Percentiles rank a stretch among this genome's conserved stretches.
Evolutionary conservation across 2,329 filamentous ascomycete species (phyloP).

Genomic region (Colletotrichum somersetense): DNA sequence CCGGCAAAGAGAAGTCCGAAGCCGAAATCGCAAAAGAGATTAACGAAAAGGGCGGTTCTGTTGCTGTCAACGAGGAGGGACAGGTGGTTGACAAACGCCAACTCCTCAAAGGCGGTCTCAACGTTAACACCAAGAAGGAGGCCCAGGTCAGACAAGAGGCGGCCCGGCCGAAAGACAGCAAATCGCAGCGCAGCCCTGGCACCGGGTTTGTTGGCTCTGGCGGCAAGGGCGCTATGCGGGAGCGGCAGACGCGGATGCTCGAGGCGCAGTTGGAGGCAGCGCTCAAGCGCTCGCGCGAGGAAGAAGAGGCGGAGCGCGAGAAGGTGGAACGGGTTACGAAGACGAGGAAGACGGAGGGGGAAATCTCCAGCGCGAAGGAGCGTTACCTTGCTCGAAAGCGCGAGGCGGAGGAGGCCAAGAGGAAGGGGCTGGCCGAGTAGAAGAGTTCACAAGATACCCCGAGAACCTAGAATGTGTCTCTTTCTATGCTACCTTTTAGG

Average conservation of each 20-base stretch:
- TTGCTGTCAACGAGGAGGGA: conserved; percentile 84
- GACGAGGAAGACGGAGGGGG: conserved; percentile 81
- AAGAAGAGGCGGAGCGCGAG: conserved; percentile 72
- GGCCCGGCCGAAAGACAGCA: conserved; percentile 42
- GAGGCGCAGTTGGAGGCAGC: conserved; percentile 81
- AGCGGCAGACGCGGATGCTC: conserved; percentile 83
- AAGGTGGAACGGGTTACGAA: conserved; percentile 76
- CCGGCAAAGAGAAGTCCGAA: conserved; percentile 65
- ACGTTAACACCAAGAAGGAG: conserved; percentile 75
- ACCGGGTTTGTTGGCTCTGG: conserved; percentile 59
- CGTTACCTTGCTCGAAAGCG: conserved; percentile 82
- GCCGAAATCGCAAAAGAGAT: conserved; percentile 76
- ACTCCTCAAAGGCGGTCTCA: conserved; percentile 80
- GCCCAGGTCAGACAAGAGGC: conserved; percentile 49
- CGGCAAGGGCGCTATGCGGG: conserved; percentile 75
- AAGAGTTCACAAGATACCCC: conserved; percentile 47
- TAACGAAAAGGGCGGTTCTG: conserved; percentile 69
- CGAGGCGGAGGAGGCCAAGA: conserved; percentile 78
- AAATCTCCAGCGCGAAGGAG: conserved; percentile 83
- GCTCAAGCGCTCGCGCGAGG: conserved; percentile 77
- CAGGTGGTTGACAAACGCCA: conserved; percentile 89
- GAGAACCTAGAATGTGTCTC: conserved; percentile 25
- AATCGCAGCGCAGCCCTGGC: conserved; percentile 31
- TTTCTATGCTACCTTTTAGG: conserved; percentile 8
- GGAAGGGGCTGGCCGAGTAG: conserved; percentile 55